Base-by-base conservation (phyloP, 441 rosid species). In the Eruca vesicaria region DNA sequence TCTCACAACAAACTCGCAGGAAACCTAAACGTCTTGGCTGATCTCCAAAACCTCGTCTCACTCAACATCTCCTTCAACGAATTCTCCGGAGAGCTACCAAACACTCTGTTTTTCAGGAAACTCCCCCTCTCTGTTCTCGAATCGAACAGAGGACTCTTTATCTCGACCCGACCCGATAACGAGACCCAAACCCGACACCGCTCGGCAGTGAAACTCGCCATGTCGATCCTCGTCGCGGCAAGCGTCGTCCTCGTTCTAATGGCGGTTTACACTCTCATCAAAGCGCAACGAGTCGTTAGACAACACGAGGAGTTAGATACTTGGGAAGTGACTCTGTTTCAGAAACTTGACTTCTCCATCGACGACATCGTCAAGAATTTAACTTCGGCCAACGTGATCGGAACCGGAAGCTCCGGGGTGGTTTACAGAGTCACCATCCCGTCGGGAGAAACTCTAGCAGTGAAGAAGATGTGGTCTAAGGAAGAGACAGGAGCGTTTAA, bases 391-490 rank as follows among this genome's bases (percentile, higher is more conserved):
- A 91, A 91, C 66, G 93, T 95, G 32, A 95, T 95, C 55, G 99
- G 99, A 64, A 92, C 98, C 0, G 99, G 99, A 43, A 95, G 99
- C 84, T 95, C 99, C 3, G 98, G 99, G 29, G 97, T 95, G 5
- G 99, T 95, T 0, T 91, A 92, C 80, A 85, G 87, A 70, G 94
- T 90, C 56, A 85, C 82, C 11, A 78, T 84, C 18, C 86, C 94
- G 8, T 87, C 83, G 3, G 96, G 97, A 6, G 96, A 89, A 68
- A 86, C 87, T 2, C 69, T 95, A 52, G 99, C 99, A 3, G 97
- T 95, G 66, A 95, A 95, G 77, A 95, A 92, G 68, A 92, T 92
- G 97, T 92, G 98, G 99, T 87, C 99, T 19, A 73, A 86, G 9
- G 96, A 92, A 50, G 94, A 95, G 77, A 84, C 85, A 4, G 91